Evolutionary conservation across 1,139 yeast genomes (phyloP), one percentile per base, ranked within the genome.

Genomic region (Scheffersomyces quercinus): DNA sequence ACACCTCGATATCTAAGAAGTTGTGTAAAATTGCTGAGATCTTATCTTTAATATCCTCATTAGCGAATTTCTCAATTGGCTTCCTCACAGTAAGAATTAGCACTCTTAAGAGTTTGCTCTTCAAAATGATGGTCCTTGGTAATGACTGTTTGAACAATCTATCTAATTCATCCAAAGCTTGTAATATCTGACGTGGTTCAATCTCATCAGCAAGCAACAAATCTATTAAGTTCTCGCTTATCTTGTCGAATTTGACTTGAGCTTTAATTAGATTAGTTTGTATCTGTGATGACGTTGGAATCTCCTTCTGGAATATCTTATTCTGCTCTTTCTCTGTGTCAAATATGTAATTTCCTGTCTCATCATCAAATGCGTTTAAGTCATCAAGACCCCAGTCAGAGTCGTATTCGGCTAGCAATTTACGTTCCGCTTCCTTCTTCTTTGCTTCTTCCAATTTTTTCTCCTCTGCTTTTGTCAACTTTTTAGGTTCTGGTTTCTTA

Each of bases 321-420:
- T 43, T 46, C 51, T 73, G 76, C 30, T 69, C 66, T 11, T 56
- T 43, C 39, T 57, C 60, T 28, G 65, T 56, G 7, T 70, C 74
- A 47, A 62, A 73, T 3, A 73, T 53, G 46, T 64, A 71, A 49
- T 71, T 63, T 0, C 75, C 77, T 26, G 50, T 46, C 10, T 60
- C 56, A 35, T 44, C 50, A 41, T 59, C 51, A 43, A 46, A 55
- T 6, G 39, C 49, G n/a, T 48, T 40, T 12, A 46, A 40, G 16
- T 68, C 75, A 8, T 68, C 74, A 15, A 73, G 44, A 1, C 78
- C 78, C 79, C 79, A 73, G 52, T 73, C 79, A 4, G 70, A 59
- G 52, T 73, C 79, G 40, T 62, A 63, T 13, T 61, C 70, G 28
- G 56, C 59, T 36, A 50, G 35, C 11, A 52, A 30, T 36, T 45